These are phyloP conservation scores for Microbotryum intermedium DNA, from an alignment of 1,284 basidiomycete species.

Conservation along the genomic window DNA sequence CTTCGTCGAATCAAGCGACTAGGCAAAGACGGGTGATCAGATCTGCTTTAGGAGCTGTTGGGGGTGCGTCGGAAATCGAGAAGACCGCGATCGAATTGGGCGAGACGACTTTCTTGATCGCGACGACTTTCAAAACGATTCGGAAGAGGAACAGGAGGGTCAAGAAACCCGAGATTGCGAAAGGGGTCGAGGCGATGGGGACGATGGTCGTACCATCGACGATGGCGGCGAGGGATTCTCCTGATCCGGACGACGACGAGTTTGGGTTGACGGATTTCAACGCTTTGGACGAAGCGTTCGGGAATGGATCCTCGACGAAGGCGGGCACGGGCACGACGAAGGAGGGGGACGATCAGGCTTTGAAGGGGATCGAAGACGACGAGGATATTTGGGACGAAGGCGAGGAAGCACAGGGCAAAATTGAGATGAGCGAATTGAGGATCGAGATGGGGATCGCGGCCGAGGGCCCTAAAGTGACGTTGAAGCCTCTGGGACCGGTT, in stretches of 20 bases:
- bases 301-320: background rate
- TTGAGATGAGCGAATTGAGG: conserved; percentile 21
- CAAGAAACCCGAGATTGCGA: conserved; percentile 3
- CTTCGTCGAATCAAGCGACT: too few relatives aligned
- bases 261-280: conserved; percentile 11
- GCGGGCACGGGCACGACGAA: background rate
- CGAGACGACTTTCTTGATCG: background rate
- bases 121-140: too few relatives aligned
- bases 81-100: background rate
- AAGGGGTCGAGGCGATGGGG: background rate
- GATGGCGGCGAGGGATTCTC: background rate
- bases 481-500: background rate
- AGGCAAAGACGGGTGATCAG: background rate
- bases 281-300: conserved; percentile 21
- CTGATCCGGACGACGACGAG: conserved; percentile 9
- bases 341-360: background rate
- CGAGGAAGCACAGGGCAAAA: background rate
- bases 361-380: background rate
- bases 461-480: conserved; percentile 17
- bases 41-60: background rate
- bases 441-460: conserved; percentile 15
- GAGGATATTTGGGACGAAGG: background rate
- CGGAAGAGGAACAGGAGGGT: background rate
- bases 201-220: background rate
- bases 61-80: too few relatives aligned